Evolutionary conservation across 2,329 filamentous ascomycete species (phyloP), one percentile per base, ranked within the genome.

Genomic region (Ilyonectria sp.): DNA sequence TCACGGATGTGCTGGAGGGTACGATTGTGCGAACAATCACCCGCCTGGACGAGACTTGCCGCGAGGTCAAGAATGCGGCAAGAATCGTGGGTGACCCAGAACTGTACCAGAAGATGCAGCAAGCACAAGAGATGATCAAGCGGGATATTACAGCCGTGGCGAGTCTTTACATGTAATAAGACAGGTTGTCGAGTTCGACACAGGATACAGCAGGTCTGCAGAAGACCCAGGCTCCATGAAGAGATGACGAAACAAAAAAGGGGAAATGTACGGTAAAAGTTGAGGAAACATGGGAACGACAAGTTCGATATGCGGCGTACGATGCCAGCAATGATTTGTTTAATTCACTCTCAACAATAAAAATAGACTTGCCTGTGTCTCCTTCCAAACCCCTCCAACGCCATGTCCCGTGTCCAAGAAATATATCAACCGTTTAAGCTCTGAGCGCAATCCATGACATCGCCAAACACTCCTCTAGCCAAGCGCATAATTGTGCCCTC

Each of bases 11-110:
- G 64, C 90, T 98, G 76, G 96, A 99, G 81, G 96, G 96, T 1
- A 98, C 96, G 0, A 98, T 99, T 82, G 96, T 99, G 54, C 87
- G 96, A 59, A 95, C 96, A 2, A 98, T 99, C 74, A 97, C 94
- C 47, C 86, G 96, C 29, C 85, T 99, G 65, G 96, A 99, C 77
- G 96, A 99, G 86, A 97, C 94, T 9, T 99, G 96, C 79, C 88
- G 96, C 54, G 96, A 99, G 82, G 96, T 98, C 63, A 98, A 97
- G 87, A 98, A 97, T 79, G 95, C 96, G 43, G 96, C 96, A 31
- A 89, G 96, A 72, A 94, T 99, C 72, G 95, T 99, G 73, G 96
- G 96, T 26, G 96, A 99, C 79, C 96, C 96, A 4, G 92, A 92
- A 63, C 83, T 99, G 73, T 98, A 97, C 80, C 90, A 92, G 73